Conservation (phyloP, 2,329 filamentous ascomycete genomes). For the Aplosporella prunicola region DNA sequence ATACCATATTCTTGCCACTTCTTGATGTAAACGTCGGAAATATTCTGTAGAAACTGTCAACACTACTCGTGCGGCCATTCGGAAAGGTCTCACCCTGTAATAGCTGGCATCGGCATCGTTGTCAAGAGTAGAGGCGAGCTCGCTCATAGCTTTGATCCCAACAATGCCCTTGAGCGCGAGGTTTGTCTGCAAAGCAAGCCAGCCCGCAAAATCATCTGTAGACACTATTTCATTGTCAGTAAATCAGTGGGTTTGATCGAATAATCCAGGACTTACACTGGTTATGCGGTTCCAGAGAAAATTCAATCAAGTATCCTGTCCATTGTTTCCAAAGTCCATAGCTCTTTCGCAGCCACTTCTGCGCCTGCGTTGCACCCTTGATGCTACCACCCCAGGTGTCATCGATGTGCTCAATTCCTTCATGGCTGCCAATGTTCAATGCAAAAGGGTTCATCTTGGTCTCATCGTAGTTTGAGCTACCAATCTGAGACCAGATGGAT, state of each 20-base stretch:
- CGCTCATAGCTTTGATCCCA: constrained; percentile 68
- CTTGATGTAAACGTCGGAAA: constrained; percentile 56
- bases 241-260: not conserved
- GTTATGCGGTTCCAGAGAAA: constrained; percentile 61
- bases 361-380: constrained; percentile 47
- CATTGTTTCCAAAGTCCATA: constrained; percentile 68
- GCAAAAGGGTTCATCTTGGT: constrained; percentile 36
- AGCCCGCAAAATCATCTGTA: constrained; percentile 77
- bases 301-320: constrained; percentile 70
- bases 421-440: constrained; percentile 39
- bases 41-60: constrained; percentile 31
- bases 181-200: constrained; percentile 69
- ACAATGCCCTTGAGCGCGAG: constrained; percentile 77
- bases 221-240: constrained; percentile 43
- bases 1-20: constrained; percentile 66
- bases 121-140: constrained; percentile 54
- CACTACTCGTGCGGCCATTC: no score
- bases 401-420: constrained; percentile 51
- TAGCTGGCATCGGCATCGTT: constrained; percentile 47
- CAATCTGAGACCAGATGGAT: constrained; percentile 49
- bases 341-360: constrained; percentile 57
- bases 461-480: constrained; percentile 17
- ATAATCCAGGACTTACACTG: constrained; percentile 43
- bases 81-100: constrained; percentile 39
- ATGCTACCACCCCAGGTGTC: constrained; percentile 47